Percentiles rank a stretch among this genome's conserved stretches.
phyloP scores from a whole-genome alignment of 805 yeast species.

The Yamadazyma sp. region DNA sequence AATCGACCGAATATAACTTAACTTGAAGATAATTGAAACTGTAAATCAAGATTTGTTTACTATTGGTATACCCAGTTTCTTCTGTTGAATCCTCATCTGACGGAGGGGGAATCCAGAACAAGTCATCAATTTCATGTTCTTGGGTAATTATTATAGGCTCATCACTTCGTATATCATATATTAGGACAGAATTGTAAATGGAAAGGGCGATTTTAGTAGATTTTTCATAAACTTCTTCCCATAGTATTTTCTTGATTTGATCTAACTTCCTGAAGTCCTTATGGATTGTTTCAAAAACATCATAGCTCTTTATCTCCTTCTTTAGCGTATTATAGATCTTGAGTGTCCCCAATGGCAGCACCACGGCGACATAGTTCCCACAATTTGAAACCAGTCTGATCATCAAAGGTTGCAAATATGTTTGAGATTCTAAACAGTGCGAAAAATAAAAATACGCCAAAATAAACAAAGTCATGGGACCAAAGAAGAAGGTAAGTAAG shows the following conservation, averaged over 20 bases:
- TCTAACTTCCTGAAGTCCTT: no score
- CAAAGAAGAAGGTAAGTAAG: conserved; percentile 3
- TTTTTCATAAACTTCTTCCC: conserved; percentile 8
- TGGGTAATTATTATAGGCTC: conserved; percentile 33
- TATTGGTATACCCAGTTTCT: conserved; percentile 30
- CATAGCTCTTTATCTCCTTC: conserved; percentile 6
- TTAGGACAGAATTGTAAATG: conserved; percentile 18
- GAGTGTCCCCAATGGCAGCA: conserved; percentile 4
- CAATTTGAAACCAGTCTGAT: conserved; percentile 5
- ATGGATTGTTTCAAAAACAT: conserved; percentile 5
- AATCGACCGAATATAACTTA: conserved; percentile 36
- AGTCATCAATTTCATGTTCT: conserved; percentile 18
- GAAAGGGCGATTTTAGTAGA: conserved; percentile 31
- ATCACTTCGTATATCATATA: conserved; percentile 20
- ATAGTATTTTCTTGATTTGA: conserved; percentile 7
- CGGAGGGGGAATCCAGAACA: conserved; percentile 34
- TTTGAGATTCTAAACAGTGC: no score
- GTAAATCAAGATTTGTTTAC: conserved; percentile 31
- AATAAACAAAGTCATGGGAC: conserved; percentile 1
- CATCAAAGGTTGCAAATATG: conserved; percentile 1
- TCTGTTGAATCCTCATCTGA: conserved; percentile 9
- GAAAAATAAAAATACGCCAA: no score
- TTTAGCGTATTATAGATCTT: conserved; percentile 6
- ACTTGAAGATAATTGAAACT: conserved; percentile 23
- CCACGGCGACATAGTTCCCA: conserved; percentile 4